Base-by-base conservation (phyloP, 345 rosid genomes). In the Euphorbia lathyris region DNA sequence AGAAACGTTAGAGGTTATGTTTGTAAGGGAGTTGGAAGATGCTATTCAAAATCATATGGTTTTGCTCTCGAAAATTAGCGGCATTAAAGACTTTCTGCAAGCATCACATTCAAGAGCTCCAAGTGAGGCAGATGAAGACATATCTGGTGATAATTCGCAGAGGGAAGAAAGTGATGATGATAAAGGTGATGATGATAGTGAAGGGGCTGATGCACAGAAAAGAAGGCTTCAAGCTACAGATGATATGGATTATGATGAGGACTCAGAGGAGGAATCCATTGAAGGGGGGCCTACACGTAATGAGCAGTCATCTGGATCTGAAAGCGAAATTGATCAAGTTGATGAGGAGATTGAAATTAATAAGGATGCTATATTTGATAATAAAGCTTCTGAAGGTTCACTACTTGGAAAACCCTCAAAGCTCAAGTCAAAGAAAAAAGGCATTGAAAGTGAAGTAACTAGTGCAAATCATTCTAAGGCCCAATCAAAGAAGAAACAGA, bases 11-110 rank as follows among this genome's bases (percentile, higher is more conserved):
- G 75, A 69, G 50, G 76, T 73, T 64, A 65, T 36, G 38, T 95
- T 80, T 83, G 66, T 86, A 75, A 90, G 98, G 82, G 90, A 83
- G 71, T 77, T 95, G 82, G 99, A 95, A 83, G 99, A 95, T 76
- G 91, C 97, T 55, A 86, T 92, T 68, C 88, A 90, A 75, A 90
- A 27, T 71, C 96, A 92, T 74, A 64, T 92, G 62, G 58, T 66
- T 50, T 79, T 95, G 85, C 91, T 90, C 52, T 66, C 79, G 43
- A 87, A 57, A 79, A 95, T 92, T 20, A 90, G 83, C 27, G 98
- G 99, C 75, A 88, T 92, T 73, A 78, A 84, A 50, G 63, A 79
- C 69, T 75, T 78, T 34, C 61, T 65, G 63, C 40, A 80, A 36
- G 88, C 81, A 43, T 75, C 81, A 3, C 59, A 58, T 61, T 61